Evolutionary conservation across 768 basidiomycete species (phyloP).

Genomic region (Chalciporus piperatus): DNA sequence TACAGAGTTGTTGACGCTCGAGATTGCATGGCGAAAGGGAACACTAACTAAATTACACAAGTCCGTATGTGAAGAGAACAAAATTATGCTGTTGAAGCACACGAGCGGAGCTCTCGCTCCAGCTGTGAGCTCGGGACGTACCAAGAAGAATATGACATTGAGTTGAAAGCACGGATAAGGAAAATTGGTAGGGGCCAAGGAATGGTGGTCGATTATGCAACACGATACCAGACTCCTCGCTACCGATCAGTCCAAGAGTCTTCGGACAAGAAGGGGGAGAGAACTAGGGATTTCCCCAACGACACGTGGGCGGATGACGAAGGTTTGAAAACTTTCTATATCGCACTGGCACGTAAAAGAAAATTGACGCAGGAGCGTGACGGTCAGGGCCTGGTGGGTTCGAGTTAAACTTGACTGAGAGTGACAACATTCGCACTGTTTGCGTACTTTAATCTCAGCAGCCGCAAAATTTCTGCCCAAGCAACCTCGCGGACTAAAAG

Average conservation of each 20-base stretch:
- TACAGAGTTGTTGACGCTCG: not conserved
- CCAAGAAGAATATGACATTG: no score
- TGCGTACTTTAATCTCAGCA: constrained; percentile 56
- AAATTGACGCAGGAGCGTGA: constrained; percentile 54
- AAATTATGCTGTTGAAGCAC: no score
- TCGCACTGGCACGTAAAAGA: constrained; percentile 48
- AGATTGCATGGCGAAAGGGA: no score
- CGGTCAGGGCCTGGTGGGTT: constrained; percentile 35
- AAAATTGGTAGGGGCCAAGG: not conserved
- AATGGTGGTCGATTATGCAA: not conserved
- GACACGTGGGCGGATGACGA: constrained; percentile 60
- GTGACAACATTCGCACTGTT: constrained; percentile 19
- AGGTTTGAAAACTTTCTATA: constrained; percentile 64
- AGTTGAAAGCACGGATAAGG: not conserved
- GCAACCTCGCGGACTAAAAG: constrained; percentile 55
- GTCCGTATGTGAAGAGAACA: no score
- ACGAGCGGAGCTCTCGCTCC: no score
- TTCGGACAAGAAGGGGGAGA: constrained; percentile 50
- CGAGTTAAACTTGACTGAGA: not conserved
- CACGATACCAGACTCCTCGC: not conserved
- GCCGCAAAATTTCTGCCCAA: constrained; percentile 58
- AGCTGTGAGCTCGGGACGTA: no score
- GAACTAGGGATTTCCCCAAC: constrained; percentile 52
- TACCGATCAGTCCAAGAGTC: constrained; percentile 17
- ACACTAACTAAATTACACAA: no score